Base-by-base conservation (phyloP, 2,329 filamentous ascomycete species). In the Elsinoe ampelina region DNA sequence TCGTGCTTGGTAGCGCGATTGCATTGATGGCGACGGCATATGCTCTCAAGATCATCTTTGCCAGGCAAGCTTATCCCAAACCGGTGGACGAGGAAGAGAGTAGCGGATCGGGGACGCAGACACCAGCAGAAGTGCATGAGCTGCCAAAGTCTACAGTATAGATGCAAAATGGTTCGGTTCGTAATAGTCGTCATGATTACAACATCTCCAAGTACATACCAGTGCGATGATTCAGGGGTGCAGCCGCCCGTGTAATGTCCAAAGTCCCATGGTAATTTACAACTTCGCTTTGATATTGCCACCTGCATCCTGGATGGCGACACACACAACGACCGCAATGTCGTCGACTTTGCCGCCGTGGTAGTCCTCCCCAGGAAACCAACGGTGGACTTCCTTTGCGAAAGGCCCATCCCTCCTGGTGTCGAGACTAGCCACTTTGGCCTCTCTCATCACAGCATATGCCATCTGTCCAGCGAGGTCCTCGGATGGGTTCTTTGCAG, bases 341-440 rank as follows among this genome's bases (percentile, higher is more conserved):
- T 98, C 93, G 68, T 98, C 93, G 17, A 95, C 82, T 72, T 98
- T 98, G 54, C 93, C 93, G 58, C 93, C 93, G 58, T 83, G 83
- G 82, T 89, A 98, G 58, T 84, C 82, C 70, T 97, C 92, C 36
- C 85, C 77, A 0, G 93, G 92, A 64, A 88, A 95, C 67, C 87
- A 84, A 66, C 85, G 87, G 68, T 93, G 89, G 17, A 96, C 89
- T 70, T 96, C 90, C 71, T 89, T 95, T 39, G 93, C 90, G 71
- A 98, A 98, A 0, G 93, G 93, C 0, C 92, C 90, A 69, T 97
- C 88, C 54, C 88, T 75, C 65, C 86, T 89, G 50, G 79, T 81
- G 71, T 95, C 90, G 58, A 88, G 71, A 67, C 91, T 95, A 5
- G 91, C 90, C 6, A 81, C 76, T 72, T 96, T 96, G 5, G 93